Evolutionary conservation across 148 eudicot genomes (phyloP), one percentile per base, ranked within the genome.

Genomic region (Hydrangea macrophylla): DNA sequence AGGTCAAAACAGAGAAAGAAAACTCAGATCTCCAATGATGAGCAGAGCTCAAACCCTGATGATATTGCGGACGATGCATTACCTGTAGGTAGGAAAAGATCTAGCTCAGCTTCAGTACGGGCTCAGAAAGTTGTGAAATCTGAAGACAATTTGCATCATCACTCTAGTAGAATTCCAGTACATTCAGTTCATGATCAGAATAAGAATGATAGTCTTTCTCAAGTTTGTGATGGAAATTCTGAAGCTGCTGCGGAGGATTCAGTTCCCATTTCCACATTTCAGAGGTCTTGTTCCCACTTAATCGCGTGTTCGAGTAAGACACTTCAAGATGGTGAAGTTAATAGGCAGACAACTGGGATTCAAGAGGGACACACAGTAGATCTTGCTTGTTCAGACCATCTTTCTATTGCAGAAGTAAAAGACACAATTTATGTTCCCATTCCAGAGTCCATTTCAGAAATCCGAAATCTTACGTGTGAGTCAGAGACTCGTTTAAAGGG

Each of bases 1-100:
- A 79, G 63, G 64, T 70, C 67, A 56, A 88, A 84, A 66, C 62
- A 30, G 57, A 79, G 62, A 65, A 73, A 39, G 78, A 80, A 62
- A 50, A 71, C 53, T 73, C 77, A 65, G 48, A 60, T 22, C 35
- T 55, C 59, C 1, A 62, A 65, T 67, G 82, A 69, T 58, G 79
- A 45, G 32, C 32, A 58, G n/a, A 73, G 39, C 66, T 68, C 72
- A 15, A 70, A 60, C 67, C 72, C 77, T 31, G 59, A 65, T 66
- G 75, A 60, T 79, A 71, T 58, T 45, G 44, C 67, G 24, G 69
- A 68, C 42, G 79, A 62, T 50, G 24, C 24, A 58, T 59, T 35
- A 26, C 31, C 74, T 59, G 58, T 17, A 48, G 32, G 31, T 60
- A 50, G 8, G 27, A 54, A 20, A 45, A 59, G 39, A 50, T n/a